phyloP scores from a whole-genome alignment of 1,284 basidiomycete genomes.

The Puccinia hordei region DNA sequence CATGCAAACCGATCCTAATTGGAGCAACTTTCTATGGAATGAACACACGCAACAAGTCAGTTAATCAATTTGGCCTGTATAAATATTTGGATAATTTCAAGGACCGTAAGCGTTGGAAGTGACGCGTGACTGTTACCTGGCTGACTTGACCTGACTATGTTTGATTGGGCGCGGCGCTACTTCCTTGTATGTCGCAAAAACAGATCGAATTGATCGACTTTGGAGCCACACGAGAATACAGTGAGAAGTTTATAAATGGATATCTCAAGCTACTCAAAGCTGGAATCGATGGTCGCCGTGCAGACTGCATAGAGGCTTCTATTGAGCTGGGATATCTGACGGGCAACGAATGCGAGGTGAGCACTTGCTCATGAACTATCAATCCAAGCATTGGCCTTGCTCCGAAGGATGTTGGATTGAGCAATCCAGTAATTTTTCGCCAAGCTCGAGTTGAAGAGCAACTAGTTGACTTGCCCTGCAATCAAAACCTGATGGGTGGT shows the following conservation, averaged over 20 bases:
- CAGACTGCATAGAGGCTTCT: constrained; percentile 74
- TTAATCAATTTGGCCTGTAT: background rate
- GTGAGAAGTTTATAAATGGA: constrained; percentile 80
- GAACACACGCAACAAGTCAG: constrained; percentile 63
- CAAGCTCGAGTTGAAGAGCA: background rate
- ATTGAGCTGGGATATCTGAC: constrained; percentile 83
- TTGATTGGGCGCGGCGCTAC: background rate
- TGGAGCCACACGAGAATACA: constrained; percentile 83
- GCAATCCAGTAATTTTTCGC: background rate
- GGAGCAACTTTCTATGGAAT: constrained; percentile 96
- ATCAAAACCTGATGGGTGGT: background rate
- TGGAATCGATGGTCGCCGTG: constrained; percentile 72
- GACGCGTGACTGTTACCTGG: background rate
- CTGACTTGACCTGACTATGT: background rate
- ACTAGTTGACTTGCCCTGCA: background rate
- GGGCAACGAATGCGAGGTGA: constrained; percentile 78
- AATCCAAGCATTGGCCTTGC: constrained; percentile 3
- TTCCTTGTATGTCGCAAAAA: background rate
- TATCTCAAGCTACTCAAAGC: constrained; percentile 81
- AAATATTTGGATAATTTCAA: background rate
- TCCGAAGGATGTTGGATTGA: background rate
- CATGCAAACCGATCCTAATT: constrained; percentile 99
- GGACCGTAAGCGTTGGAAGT: too few relatives aligned
- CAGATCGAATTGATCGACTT: constrained; percentile 90
- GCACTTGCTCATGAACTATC: constrained; percentile 52